Evolutionary conservation across 2,329 filamentous ascomycete genomes (phyloP).

Genomic region (Rhinocladiella similis): DNA sequence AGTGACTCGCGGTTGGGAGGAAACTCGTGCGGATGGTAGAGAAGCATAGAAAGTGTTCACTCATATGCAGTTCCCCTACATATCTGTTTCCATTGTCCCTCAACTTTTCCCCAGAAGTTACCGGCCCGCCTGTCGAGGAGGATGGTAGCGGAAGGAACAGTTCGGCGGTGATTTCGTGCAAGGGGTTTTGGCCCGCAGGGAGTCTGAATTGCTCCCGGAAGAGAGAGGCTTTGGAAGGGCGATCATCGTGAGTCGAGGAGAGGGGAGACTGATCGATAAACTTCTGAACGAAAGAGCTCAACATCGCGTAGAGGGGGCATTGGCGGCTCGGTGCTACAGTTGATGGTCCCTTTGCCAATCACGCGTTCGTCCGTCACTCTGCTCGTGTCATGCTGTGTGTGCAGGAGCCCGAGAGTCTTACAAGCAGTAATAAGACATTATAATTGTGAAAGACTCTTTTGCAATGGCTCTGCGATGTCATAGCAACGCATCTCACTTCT

Average conservation of each 20-base stretch:
- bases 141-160: constrained; percentile 79
- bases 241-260: constrained; percentile 70
- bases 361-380: no score
- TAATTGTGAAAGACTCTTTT: background rate
- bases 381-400: background rate
- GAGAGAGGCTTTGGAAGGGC: constrained; percentile 83
- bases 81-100: constrained; percentile 77
- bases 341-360: constrained; percentile 3
- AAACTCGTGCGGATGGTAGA: constrained; percentile 92
- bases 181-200: constrained; percentile 84
- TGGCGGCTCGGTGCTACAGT: background rate
- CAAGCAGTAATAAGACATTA: no score
- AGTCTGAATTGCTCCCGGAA: constrained; percentile 97
- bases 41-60: constrained; percentile 94
- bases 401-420: background rate
- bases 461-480: constrained; percentile 23
- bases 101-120: constrained; percentile 61
- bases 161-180: constrained; percentile 96
- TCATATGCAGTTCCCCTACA: constrained; percentile 87
- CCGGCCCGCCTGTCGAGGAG: constrained; percentile 40
- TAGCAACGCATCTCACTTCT: constrained; percentile 5
- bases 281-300: constrained; percentile 87
- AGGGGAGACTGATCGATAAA: constrained; percentile 87
- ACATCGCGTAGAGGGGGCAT: constrained; percentile 31
- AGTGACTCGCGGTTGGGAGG: constrained; percentile 73